Conservation (phyloP, 2,329 filamentous ascomycete species). For the Exutisphaerella laricina region DNA sequence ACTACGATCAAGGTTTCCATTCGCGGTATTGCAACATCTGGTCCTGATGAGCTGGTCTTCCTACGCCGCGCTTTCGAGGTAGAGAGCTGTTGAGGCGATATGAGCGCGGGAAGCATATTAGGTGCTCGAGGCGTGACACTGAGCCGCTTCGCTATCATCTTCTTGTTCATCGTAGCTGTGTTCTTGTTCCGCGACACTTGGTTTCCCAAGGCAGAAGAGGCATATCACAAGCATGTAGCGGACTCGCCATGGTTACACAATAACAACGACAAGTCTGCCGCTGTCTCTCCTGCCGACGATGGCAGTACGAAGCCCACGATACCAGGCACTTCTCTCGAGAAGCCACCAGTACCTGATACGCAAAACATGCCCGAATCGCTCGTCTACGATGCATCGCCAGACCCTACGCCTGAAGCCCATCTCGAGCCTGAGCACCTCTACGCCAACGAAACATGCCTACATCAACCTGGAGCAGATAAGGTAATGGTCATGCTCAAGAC, state of each 20-base stretch:
- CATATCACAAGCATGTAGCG: slow-evolving; percentile 1
- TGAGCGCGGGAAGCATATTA: slow-evolving; percentile 8
- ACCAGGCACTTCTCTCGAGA: not conserved
- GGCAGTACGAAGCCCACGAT: not conserved
- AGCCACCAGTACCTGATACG: not conserved
- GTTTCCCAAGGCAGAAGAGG: slow-evolving; percentile 17
- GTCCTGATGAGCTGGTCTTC: no score
- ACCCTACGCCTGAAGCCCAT: not conserved
- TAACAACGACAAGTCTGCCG: not conserved
- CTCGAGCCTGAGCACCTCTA: not conserved
- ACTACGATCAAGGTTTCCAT: no score
- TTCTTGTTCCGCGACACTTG: slow-evolving; percentile 26
- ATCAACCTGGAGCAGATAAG: slow-evolving; percentile 38
- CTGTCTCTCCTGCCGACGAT: not conserved
- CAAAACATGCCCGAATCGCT: not conserved
- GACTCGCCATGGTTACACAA: slow-evolving; percentile 1
- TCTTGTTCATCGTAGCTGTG: slow-evolving; percentile 22
- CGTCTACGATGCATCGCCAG: not conserved
- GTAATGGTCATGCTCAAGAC: slow-evolving; percentile 56
- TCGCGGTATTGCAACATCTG: no score
- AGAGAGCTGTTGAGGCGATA: not conserved
- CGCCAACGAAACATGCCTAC: slow-evolving; percentile 15
- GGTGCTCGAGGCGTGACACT: slow-evolving; percentile 19
- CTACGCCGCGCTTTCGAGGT: not conserved
- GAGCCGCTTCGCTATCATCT: slow-evolving; percentile 22